Conservation (phyloP, 78 protist species). For the Cavenderia fasciculata region DNA sequence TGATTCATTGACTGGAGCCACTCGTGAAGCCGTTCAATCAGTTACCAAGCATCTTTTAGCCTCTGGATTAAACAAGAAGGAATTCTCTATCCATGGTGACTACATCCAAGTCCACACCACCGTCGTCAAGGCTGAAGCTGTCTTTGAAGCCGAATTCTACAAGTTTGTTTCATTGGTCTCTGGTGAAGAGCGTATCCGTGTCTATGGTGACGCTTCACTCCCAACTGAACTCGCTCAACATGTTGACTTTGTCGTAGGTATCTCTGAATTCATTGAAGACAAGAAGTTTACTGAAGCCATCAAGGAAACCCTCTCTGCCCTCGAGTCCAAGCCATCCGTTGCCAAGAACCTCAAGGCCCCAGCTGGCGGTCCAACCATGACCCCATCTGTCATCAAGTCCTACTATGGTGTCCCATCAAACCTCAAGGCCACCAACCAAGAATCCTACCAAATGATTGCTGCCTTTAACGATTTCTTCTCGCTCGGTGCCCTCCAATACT, state of each 20-base stretch:
- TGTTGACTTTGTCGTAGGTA: constrained; percentile 73
- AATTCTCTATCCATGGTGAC: constrained; percentile 19
- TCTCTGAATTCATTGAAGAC: constrained; percentile 73
- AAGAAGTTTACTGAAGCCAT: not conserved
- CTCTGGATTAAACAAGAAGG: not conserved
- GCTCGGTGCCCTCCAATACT: constrained; percentile 42
- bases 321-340: not conserved
- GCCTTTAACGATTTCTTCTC: constrained; percentile 72
- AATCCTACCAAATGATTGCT: constrained; percentile 54
- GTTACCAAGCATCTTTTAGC: not conserved
- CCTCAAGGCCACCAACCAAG: not conserved
- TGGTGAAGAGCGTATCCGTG: constrained; percentile 5
- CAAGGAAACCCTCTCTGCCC: not conserved
- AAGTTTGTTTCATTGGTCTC: not conserved
- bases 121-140: constrained; percentile 4
- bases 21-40: not conserved
- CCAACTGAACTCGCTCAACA: constrained; percentile 32
- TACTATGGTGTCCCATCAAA: constrained; percentile 61
- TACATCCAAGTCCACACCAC: constrained; percentile 64
- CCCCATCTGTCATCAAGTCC: constrained; percentile 40
- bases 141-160: constrained; percentile 30
- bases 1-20: constrained; percentile 1
- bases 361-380: constrained; percentile 1
- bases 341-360: not conserved
- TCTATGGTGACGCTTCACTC: constrained; percentile 35